Evolutionary conservation across 306 rosid species (phyloP).

Genomic region (Urtica urens): DNA sequence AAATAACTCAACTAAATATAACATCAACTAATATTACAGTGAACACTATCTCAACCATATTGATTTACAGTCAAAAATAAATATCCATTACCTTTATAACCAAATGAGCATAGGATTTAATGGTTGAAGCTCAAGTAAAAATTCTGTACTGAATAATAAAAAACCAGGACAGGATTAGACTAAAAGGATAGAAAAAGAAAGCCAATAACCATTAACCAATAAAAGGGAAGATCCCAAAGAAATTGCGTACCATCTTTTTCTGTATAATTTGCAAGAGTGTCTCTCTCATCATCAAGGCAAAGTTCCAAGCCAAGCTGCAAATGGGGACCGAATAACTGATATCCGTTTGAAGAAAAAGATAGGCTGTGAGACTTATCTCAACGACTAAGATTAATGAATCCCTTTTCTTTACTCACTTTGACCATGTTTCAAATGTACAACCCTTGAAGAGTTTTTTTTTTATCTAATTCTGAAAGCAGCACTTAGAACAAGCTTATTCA

Average conservation of each 20-base stretch:
- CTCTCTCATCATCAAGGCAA: slow-evolving; percentile 38
- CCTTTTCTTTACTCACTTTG: slow-evolving; percentile 18
- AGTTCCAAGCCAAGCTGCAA: slow-evolving; percentile 48
- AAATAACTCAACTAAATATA: no score
- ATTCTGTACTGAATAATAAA: no score
- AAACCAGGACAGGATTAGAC: slow-evolving; percentile 19
- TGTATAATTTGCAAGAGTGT: slow-evolving; percentile 32
- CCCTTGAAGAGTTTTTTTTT: slow-evolving; percentile 3
- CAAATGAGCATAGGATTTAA: no score
- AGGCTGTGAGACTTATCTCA: slow-evolving; percentile 29
- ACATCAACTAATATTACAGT: no score
- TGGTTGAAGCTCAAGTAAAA: no score
- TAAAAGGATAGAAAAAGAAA: slow-evolving; percentile 7
- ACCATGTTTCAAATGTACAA: slow-evolving; percentile 8
- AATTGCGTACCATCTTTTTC: slow-evolving; percentile 45
- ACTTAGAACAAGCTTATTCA: neutral
- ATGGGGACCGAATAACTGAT: slow-evolving; percentile 51
- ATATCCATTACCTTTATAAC: slow-evolving; percentile 17
- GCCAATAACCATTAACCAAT: slow-evolving; percentile 16
- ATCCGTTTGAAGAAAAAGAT: slow-evolving; percentile 35
- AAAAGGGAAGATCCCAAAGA: slow-evolving; percentile 29
- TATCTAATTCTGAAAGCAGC: slow-evolving; percentile 11
- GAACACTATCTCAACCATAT: neutral
- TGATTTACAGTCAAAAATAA: no score
- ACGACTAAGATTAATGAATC: slow-evolving; percentile 27